Conservation (phyloP, 257 asterid genomes). For the Dorcoceras hygrometricum region DNA sequence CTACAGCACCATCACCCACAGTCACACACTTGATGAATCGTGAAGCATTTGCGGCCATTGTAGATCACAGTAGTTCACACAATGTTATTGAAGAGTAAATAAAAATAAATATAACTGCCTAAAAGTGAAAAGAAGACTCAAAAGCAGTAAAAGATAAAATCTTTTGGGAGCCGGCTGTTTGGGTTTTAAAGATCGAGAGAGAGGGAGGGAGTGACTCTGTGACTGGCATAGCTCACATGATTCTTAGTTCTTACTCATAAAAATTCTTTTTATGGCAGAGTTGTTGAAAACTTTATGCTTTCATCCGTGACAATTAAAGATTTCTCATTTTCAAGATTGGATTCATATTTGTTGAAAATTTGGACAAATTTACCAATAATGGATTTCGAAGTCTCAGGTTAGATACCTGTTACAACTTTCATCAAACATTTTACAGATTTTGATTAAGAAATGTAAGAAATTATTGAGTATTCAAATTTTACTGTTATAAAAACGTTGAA, state of each 20-base stretch:
- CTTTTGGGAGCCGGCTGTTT: constrained; percentile 26
- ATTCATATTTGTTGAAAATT: background rate
- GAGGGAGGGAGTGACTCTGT: constrained; percentile 26
- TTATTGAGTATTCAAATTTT: too few relatives aligned
- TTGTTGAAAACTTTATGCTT: constrained; percentile 10
- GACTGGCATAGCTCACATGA: constrained; percentile 53
- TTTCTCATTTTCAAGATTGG: background rate
- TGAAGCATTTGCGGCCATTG: constrained; percentile 81
- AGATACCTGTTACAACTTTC: background rate
- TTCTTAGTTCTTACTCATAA: constrained; percentile 45
- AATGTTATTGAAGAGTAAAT: constrained; percentile 11
- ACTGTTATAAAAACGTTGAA: background rate
- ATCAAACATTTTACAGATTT: background rate
- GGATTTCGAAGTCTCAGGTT: too few relatives aligned
- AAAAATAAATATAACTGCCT: constrained; percentile 8
- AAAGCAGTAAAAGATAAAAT: constrained; percentile 23
- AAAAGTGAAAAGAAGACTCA: background rate
- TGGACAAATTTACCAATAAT: background rate
- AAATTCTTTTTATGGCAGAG: constrained; percentile 14
- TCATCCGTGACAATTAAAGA: constrained; percentile 11
- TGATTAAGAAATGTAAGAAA: background rate
- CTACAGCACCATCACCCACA: constrained; percentile 99
- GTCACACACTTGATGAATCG: constrained; percentile 97
- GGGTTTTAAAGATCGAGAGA: constrained; percentile 15
- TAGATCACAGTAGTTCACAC: constrained; percentile 26